These are phyloP conservation scores for Nannochloris sp. DNA, from an alignment of 139 green algal species.

Conservation along the genomic window DNA sequence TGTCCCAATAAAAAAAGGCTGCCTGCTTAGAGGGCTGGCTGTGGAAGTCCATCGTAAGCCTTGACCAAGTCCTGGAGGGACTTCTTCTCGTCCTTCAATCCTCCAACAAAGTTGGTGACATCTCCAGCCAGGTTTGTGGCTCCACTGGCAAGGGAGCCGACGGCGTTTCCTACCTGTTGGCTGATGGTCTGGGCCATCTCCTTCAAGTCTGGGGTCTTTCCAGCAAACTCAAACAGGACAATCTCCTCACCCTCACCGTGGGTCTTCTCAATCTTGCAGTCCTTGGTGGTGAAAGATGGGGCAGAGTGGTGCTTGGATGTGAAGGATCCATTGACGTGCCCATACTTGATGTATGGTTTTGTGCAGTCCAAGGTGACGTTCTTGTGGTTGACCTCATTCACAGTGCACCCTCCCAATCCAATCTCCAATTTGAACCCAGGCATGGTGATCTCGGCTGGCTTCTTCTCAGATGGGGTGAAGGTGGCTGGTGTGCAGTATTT, in stretches of 20 bases:
- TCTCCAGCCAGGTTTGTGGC: not conserved
- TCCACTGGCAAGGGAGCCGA: not conserved
- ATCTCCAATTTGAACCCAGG: constrained; percentile 16
- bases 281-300: constrained; percentile 14
- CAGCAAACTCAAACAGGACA: constrained; percentile 32
- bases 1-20: too few species aligned
- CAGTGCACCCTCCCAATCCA: constrained; percentile 17
- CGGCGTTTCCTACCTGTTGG: not conserved
- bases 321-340: constrained; percentile 6
- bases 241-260: constrained; percentile 19
- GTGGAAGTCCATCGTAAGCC: not conserved
- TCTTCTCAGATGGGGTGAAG: constrained; percentile 7
- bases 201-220: constrained; percentile 9
- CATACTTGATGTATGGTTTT: constrained; percentile 14
- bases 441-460: not conserved
- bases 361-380: constrained; percentile 7
- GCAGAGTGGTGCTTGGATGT: constrained; percentile 14
- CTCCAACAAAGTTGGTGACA: not conserved
- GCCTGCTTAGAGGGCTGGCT: not conserved
- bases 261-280: constrained; percentile 25
- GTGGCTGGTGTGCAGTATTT: constrained; percentile 9
- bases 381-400: constrained; percentile 1
- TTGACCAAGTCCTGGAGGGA: not conserved
- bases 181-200: constrained; percentile 8
- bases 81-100: not conserved